phyloP scores from a whole-genome alignment of 2,329 filamentous ascomycete genomes.

The Trichothecium sympodiale region DNA sequence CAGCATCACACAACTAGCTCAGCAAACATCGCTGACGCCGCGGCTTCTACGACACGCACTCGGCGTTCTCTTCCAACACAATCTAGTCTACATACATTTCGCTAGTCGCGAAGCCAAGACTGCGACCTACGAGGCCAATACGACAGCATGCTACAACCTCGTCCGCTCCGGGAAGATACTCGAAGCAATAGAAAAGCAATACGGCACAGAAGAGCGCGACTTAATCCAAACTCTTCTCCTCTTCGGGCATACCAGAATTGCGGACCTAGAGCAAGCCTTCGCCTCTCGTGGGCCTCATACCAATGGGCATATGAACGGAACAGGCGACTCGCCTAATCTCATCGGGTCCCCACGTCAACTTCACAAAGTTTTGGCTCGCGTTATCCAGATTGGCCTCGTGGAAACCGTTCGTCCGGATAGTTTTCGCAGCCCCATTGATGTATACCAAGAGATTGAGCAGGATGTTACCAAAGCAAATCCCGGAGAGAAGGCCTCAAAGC shows the following conservation, averaged over 20 bases:
- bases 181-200: slow-evolving; percentile 60
- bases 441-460: slow-evolving; percentile 49
- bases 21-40: slow-evolving; percentile 61
- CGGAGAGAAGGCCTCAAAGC: slow-evolving; percentile 33
- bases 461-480: slow-evolving; percentile 41
- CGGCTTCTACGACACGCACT: slow-evolving; percentile 73
- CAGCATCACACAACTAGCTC: slow-evolving; percentile 55
- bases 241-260: slow-evolving; percentile 65
- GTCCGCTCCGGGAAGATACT: slow-evolving; percentile 74
- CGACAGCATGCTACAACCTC: slow-evolving; percentile 69
- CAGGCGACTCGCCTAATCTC: slow-evolving; percentile 17
- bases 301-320: slow-evolving; percentile 23
- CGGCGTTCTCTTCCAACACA: slow-evolving; percentile 77
- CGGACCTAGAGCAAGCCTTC: slow-evolving; percentile 58
- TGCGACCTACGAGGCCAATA: slow-evolving; percentile 77
- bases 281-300: slow-evolving; percentile 22
- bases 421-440: slow-evolving; percentile 51
- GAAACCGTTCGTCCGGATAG: slow-evolving; percentile 48
- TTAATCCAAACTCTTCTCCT: slow-evolving; percentile 66
- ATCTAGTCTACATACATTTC: slow-evolving; percentile 62
- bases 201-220: slow-evolving; percentile 63
- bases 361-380: slow-evolving; percentile 37
- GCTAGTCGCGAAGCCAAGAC: slow-evolving; percentile 48
- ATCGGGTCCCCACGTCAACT: slow-evolving; percentile 36
- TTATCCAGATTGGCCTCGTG: slow-evolving; percentile 56